These are phyloP conservation scores for Camelina neglecta DNA, from an alignment of 345 rosid genomes.

Conservation along the genomic window DNA sequence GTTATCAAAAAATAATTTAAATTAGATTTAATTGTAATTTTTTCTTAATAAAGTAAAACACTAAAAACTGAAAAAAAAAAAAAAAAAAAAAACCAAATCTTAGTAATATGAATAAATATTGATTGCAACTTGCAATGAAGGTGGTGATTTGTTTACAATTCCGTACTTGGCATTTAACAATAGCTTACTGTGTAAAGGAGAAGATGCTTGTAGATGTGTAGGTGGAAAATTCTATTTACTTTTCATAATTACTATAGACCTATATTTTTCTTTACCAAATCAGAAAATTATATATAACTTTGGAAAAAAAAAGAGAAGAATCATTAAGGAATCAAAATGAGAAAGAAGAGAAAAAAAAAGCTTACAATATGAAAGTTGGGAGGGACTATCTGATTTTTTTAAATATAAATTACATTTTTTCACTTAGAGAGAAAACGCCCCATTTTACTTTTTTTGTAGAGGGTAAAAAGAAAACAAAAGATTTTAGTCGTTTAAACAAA, in stretches of 20 bases:
- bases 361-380: constrained; percentile 13
- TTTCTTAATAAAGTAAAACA: not conserved
- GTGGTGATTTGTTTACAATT: constrained; percentile 14
- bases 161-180: constrained; percentile 18
- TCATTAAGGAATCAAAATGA: not conserved
- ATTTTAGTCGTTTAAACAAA: constrained; percentile 1
- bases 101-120: constrained; percentile 4
- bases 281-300: not conserved
- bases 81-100: not conserved
- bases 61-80: not conserved
- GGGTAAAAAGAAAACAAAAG: constrained; percentile 1
- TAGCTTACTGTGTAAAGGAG: constrained; percentile 7
- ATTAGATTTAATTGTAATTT: not conserved
- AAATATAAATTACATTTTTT: not conserved
- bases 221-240: constrained; percentile 14
- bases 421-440: not conserved
- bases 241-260: not conserved
- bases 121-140: constrained; percentile 32
- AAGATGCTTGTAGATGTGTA: constrained; percentile 25
- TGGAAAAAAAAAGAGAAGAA: not conserved
- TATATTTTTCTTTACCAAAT: constrained; percentile 9
- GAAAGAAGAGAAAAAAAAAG: not conserved
- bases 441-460: constrained; percentile 20
- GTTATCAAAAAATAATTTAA: not conserved
- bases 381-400: not conserved